These are phyloP conservation scores for Cylindrotheca fusiformis DNA, from an alignment of 108 stramenopile species.

Conservation along the genomic window DNA sequence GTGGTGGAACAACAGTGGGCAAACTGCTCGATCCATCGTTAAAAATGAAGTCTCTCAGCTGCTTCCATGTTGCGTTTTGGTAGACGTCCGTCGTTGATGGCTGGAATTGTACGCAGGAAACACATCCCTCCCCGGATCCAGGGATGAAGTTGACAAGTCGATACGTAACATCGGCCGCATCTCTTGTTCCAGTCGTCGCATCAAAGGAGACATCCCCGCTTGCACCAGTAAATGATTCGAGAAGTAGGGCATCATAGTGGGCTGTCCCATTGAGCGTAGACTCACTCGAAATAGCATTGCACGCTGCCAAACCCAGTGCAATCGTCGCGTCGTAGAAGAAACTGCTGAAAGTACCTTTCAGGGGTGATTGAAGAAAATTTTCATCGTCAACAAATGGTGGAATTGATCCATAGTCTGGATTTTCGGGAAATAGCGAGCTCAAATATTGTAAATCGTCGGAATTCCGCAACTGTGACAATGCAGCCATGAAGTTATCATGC, in stretches of 20 bases:
- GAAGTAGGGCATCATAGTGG: conserved; percentile 3
- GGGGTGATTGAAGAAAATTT: conserved; percentile 6
- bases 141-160: conserved; percentile 29
- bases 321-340: conserved; percentile 40
- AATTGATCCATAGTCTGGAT: background rate
- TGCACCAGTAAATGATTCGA: conserved; percentile 33
- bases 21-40: conserved; percentile 37
- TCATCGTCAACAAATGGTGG: conserved; percentile 4
- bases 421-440: conserved; percentile 4
- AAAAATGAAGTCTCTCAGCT: conserved; percentile 24
- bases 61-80: conserved; percentile 26
- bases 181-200: conserved; percentile 38
- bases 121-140: conserved; percentile 5
- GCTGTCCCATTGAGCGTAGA: background rate
- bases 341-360: conserved; percentile 5
- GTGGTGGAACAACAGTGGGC: conserved; percentile 29
- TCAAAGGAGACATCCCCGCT: conserved; percentile 32
- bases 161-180: conserved; percentile 27
- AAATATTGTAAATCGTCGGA: conserved; percentile 23
- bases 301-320: conserved; percentile 3
- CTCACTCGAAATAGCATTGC: conserved; percentile 2
- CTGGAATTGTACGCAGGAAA: conserved; percentile 25
- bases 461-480: conserved; percentile 4
- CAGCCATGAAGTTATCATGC: background rate
- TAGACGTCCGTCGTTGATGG: conserved; percentile 28